These are phyloP conservation scores for Aspergillus thermomutatus DNA, from an alignment of 2,329 filamentous ascomycete genomes.

Conservation along the genomic window DNA sequence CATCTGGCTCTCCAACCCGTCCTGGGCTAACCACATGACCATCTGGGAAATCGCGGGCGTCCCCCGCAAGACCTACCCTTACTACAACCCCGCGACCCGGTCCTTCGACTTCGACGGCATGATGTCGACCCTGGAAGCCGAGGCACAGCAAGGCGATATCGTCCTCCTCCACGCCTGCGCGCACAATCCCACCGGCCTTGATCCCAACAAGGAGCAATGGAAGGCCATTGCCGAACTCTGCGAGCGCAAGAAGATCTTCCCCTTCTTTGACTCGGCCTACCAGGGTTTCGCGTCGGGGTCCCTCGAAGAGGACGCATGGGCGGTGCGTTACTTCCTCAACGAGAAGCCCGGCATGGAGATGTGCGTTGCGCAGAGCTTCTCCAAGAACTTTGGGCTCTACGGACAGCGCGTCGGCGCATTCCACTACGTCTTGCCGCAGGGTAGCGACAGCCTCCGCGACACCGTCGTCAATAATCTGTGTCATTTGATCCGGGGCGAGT, in stretches of 20 bases:
- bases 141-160: conserved; percentile 75
- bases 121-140: conserved; percentile 82
- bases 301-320: conserved; percentile 77
- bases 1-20: conserved; percentile 89
- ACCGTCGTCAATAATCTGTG: conserved; percentile 37
- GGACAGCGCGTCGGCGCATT: conserved; percentile 93
- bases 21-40: conserved; percentile 96
- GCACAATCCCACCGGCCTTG: conserved; percentile 96
- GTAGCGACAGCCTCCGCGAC: conserved; percentile 25
- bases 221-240: conserved; percentile 77
- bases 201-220: conserved; percentile 91
- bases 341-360: conserved; percentile 68
- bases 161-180: conserved; percentile 92
- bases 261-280: conserved; percentile 97
- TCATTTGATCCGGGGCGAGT: conserved; percentile 39
- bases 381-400: conserved; percentile 75
- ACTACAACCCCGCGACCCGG: conserved; percentile 67
- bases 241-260: conserved; percentile 78
- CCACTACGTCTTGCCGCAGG: conserved; percentile 55
- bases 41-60: conserved; percentile 79
- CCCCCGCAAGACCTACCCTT: conserved; percentile 77
- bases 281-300: conserved; percentile 95
- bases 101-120: conserved; percentile 49
- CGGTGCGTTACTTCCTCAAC: conserved; percentile 86
- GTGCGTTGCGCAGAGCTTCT: conserved; percentile 57